phyloP scores from a whole-genome alignment of 1,284 basidiomycete species.

The Xanthoconium separans region DNA sequence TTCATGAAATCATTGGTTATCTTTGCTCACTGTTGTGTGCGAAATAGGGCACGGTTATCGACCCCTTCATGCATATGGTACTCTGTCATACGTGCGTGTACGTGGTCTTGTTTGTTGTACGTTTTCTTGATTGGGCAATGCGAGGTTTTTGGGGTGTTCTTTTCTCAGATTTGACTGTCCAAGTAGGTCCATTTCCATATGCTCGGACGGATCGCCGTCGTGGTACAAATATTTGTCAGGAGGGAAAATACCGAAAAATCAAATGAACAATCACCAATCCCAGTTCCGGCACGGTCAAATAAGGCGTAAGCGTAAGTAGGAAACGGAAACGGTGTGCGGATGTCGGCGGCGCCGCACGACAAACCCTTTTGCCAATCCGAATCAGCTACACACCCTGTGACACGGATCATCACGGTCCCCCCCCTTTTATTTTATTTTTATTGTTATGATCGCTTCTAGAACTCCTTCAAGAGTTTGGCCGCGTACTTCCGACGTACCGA shows the following conservation, averaged over 20 bases:
- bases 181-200: background rate
- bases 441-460: background rate
- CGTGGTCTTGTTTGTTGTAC: conserved; percentile 4
- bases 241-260: background rate
- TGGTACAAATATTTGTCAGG: background rate
- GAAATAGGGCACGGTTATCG: conserved; percentile 18
- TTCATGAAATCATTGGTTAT: conserved; percentile 7
- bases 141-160: background rate
- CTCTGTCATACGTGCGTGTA: conserved; percentile 1
- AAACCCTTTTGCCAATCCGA: background rate
- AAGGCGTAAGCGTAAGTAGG: too few species aligned
- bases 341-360: background rate
- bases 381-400: background rate
- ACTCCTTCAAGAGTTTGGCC: background rate
- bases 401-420: background rate
- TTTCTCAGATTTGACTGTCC: background rate
- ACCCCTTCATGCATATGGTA: conserved; percentile 3
- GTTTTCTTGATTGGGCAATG: conserved; percentile 7
- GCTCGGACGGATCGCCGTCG: background rate
- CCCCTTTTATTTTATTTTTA: too few species aligned
- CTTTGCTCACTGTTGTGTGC: conserved; percentile 4
- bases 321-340: background rate
- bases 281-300: background rate
- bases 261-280: background rate
- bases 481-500: background rate